Evolutionary conservation across 2,329 filamentous ascomycete species (phyloP).

Genomic region (Scytalidium lignicola): DNA sequence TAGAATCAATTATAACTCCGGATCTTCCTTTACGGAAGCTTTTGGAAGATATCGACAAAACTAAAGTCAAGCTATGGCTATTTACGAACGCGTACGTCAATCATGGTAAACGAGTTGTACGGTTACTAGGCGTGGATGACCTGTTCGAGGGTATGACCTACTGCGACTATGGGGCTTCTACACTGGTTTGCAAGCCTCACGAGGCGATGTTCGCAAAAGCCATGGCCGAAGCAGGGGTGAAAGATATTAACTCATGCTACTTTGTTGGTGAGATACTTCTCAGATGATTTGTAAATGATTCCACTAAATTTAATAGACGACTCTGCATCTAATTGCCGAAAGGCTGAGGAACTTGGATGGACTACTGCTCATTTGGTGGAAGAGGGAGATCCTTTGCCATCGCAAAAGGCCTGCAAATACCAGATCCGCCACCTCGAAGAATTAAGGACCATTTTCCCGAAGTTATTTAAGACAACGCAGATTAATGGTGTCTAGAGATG

Average conservation of each 20-base stretch:
- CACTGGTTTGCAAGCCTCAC: constrained; percentile 82
- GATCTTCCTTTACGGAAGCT: constrained; percentile 69
- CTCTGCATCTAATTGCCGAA: constrained; percentile 74
- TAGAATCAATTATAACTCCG: constrained; percentile 78
- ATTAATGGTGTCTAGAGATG: not conserved
- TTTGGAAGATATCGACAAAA: constrained; percentile 75
- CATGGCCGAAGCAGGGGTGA: constrained; percentile 75
- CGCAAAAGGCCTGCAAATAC: constrained; percentile 61
- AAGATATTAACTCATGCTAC: constrained; percentile 68
- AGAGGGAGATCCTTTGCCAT: constrained; percentile 59
- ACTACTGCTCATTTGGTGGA: constrained; percentile 82
- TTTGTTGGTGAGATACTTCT: constrained; percentile 74
- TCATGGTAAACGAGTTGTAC: constrained; percentile 78
- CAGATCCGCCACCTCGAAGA: constrained; percentile 74
- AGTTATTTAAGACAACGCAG: constrained; percentile 66
- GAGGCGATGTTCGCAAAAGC: constrained; percentile 81
- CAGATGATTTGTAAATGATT: not conserved
- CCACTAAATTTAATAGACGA: constrained; percentile 59
- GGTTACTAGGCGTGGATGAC: constrained; percentile 75
- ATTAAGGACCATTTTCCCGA: constrained; percentile 69
- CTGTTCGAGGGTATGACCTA: constrained; percentile 93
- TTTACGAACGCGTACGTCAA: constrained; percentile 95
- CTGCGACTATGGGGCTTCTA: constrained; percentile 75
- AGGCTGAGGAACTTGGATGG: constrained; percentile 79
- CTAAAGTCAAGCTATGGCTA: constrained; percentile 85